phyloP scores from a whole-genome alignment of 139 green algal genomes.

The Chlorella sorokiniana region DNA sequence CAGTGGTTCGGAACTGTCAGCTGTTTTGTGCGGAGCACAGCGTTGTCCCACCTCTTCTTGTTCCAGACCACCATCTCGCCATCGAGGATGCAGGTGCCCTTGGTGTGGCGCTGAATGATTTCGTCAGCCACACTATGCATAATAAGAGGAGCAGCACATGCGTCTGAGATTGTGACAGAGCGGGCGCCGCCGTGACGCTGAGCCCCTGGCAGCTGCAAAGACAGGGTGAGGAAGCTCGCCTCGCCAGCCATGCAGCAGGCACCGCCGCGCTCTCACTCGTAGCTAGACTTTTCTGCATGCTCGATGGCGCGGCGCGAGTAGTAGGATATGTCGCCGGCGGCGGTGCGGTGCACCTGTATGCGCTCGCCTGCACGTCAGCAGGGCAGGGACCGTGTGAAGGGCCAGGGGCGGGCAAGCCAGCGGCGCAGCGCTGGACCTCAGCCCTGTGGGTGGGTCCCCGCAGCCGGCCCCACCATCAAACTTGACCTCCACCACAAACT shows the following conservation, averaged over 20 bases:
- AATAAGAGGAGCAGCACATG: not conserved
- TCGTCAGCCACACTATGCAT: slow-evolving; percentile 26
- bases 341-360: slow-evolving; percentile 77
- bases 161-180: not conserved
- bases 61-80: slow-evolving; percentile 60
- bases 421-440: not conserved
- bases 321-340: slow-evolving; percentile 43
- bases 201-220: too few species aligned
- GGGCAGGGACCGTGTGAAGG: not conserved
- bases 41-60: slow-evolving; percentile 24
- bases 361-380: slow-evolving; percentile 54
- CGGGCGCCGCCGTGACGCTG: too few species aligned
- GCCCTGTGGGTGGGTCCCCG: not conserved
- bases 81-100: slow-evolving; percentile 47
- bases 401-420: not conserved
- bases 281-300: slow-evolving; percentile 47
- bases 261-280: too few species aligned
- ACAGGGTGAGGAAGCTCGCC: too few species aligned
- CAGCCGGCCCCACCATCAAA: slow-evolving; percentile 66
- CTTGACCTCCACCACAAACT: slow-evolving; percentile 82
- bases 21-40: too few species aligned
- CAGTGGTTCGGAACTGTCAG: too few species aligned
- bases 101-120: slow-evolving; percentile 17
- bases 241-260: too few species aligned
- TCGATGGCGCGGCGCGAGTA: slow-evolving; percentile 67